A percentile compares a stretch with the other conserved stretches of the same genome.
phyloP scores from a whole-genome alignment of 176 grass and related monocot species.

The Puya raimondii region DNA sequence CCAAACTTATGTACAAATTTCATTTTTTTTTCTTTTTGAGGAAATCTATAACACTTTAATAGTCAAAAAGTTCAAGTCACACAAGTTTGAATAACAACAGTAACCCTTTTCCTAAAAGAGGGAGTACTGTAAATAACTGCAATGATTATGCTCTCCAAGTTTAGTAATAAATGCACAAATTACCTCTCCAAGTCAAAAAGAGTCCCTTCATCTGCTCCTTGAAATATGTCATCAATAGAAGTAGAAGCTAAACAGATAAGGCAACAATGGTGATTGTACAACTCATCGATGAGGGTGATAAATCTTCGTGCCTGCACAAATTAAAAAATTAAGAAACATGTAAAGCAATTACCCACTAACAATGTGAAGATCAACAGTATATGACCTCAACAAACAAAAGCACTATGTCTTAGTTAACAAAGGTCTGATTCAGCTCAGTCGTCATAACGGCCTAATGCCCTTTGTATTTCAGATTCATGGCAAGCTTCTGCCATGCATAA shows the following conservation, averaged over 20 bases:
- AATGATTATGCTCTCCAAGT: not conserved
- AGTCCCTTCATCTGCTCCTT: conserved; percentile 85
- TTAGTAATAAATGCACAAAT: not conserved
- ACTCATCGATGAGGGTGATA: conserved; percentile 86
- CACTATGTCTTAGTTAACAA: not conserved
- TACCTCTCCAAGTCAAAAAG: conserved; percentile 98
- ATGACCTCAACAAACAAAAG: not conserved
- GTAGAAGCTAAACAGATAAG: conserved; percentile 59
- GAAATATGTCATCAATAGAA: conserved; percentile 90
- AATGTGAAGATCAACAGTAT: not conserved
- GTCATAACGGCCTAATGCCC: too few species aligned
- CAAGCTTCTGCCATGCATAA: too few species aligned
- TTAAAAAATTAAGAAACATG: conserved; percentile 2
- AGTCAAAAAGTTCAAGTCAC: not conserved
- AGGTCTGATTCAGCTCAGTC: too few species aligned
- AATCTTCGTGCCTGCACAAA: conserved; percentile 75
- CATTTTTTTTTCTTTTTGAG: too few species aligned
- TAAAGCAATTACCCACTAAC: not conserved
- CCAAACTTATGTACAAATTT: too few species aligned
- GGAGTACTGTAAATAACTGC: not conserved
- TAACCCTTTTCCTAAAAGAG: too few species aligned
- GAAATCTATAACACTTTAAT: too few species aligned
- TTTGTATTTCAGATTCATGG: too few species aligned
- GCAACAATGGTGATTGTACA: conserved; percentile 91
- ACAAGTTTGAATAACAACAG: not conserved